Base-by-base conservation (phyloP, 345 rosid species). In the Erysimum cheiranthoides region DNA sequence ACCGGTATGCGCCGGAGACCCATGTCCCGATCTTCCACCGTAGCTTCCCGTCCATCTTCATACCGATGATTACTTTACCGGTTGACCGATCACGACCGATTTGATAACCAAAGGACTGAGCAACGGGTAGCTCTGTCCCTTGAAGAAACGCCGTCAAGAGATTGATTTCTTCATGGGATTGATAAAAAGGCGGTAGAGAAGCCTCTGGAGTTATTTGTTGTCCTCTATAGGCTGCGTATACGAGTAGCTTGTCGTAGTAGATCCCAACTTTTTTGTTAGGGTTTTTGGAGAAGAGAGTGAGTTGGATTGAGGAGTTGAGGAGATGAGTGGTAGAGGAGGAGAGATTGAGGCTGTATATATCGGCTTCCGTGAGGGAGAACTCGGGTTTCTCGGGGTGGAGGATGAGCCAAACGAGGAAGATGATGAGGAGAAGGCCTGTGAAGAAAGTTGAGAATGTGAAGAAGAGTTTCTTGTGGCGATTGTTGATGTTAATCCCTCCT, bases 11-110 rank as follows among this genome's bases (percentile, higher is more conserved):
- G 3, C 93, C 88, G 0, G 98, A 94, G 68, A 94, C 96, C 93
- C 97, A 91, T 50, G 89, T 85, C 27, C 98, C 95, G 2, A 90
- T 86, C 75, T 88, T 90, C 97, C 98, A 93, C 50, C 95, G 67
- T 14, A 91, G 78, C 81, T 84, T 82, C 14, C 96, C 98, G 14
- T 83, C 83, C 65, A 83, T 77, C 85, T 85, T 93, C 49, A 91
- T 21, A 61, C 65, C 86, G 12, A 90, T 56, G 35, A 76, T 78
- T 8, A 91, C 58, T 60, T 77, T 90, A 32, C 98, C 98, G 0
- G 72, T 78, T 0, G 58, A 71, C 79, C 84, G 84, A 69, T 91
- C 97, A 18, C 87, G 88, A 17, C 73, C 81, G 16, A 88, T 88
- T 73, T 87, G 86, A 50, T 84, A 91, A 7, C 84, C 84, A 10